Conservation (phyloP, 129 eudicot species). For the Helianthus tuberosus region DNA sequence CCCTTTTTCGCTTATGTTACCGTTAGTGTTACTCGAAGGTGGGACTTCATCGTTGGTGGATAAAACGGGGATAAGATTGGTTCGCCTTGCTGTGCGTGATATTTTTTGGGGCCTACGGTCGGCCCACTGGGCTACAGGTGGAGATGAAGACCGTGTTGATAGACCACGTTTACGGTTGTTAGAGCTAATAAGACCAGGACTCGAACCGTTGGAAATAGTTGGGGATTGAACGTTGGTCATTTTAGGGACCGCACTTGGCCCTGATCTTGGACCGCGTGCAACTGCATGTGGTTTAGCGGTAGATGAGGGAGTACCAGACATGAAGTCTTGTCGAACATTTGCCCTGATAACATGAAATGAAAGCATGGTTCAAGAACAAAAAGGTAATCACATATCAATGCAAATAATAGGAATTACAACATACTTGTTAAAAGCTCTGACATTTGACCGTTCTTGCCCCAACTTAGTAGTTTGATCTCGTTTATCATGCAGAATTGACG, state of each 20-base stretch:
- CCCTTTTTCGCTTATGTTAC: constrained; percentile 50
- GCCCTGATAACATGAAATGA: constrained; percentile 30
- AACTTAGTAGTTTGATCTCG: constrained; percentile 50
- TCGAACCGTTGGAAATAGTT: constrained; percentile 52
- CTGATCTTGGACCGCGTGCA: constrained; percentile 75
- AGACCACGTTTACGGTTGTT: constrained; percentile 58
- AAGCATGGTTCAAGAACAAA: constrained; percentile 2
- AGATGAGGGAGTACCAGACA: constrained; percentile 56
- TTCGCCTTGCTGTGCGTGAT: constrained; percentile 79
- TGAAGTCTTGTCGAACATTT: constrained; percentile 60
- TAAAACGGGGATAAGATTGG: constrained; percentile 64
- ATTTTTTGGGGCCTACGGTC: constrained; percentile 83
- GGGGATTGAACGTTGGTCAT: constrained; percentile 51
- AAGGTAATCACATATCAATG: not conserved
- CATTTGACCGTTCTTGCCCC: constrained; percentile 65
- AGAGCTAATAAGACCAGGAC: constrained; percentile 42
- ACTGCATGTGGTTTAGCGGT: constrained; percentile 51
- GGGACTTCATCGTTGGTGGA: constrained; percentile 52
- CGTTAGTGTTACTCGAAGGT: constrained; percentile 32
- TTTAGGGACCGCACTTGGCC: constrained; percentile 51
- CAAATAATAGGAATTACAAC: constrained; percentile 21
- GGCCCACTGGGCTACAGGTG: constrained; percentile 85
- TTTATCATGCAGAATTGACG: constrained; percentile 53
- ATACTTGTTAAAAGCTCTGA: constrained; percentile 60
- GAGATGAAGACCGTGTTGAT: constrained; percentile 73